phyloP scores from a whole-genome alignment of 805 yeast genomes.

The Ogataea nitratoaversa region DNA sequence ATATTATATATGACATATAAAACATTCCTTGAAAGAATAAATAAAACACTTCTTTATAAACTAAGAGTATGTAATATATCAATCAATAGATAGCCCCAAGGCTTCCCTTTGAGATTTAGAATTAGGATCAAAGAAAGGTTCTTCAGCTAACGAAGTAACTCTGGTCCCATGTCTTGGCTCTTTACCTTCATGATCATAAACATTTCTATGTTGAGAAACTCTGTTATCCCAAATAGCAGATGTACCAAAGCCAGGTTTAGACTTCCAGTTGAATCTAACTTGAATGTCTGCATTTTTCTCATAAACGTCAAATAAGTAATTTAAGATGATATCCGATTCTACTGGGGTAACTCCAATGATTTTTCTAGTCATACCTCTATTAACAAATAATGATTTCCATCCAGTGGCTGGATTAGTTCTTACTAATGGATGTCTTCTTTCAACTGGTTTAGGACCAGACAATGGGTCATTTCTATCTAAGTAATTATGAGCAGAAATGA shows the following conservation, averaged over 20 bases:
- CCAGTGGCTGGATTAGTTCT: constrained; percentile 67
- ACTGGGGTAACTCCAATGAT: constrained; percentile 49
- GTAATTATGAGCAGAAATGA: constrained; percentile 37
- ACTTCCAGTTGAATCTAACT: constrained; percentile 47
- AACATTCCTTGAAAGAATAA: too few species aligned
- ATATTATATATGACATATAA: too few species aligned
- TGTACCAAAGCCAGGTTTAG: constrained; percentile 38
- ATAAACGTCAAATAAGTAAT: constrained; percentile 37
- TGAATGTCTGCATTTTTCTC: constrained; percentile 53
- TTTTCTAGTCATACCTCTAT: constrained; percentile 46
- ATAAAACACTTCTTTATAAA: too few species aligned
- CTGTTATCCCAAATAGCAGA: constrained; percentile 49
- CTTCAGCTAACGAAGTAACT: constrained; percentile 50
- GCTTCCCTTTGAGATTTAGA: constrained; percentile 53
- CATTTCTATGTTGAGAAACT: constrained; percentile 40
- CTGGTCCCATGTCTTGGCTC: constrained; percentile 51
- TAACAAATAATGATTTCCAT: constrained; percentile 53
- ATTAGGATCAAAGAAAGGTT: constrained; percentile 45
- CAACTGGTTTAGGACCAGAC: constrained; percentile 42
- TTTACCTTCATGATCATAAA: constrained; percentile 38
- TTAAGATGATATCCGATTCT: constrained; percentile 46
- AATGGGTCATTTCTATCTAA: constrained; percentile 40
- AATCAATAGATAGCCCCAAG: constrained; percentile 29
- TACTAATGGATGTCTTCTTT: constrained; percentile 55
- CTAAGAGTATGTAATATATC: too few species aligned